Percentiles rank a stretch among this genome's conserved stretches.
These are phyloP conservation scores for Penicillium hesseltinei DNA, from an alignment of 2,329 filamentous ascomycete species.

Conservation along the genomic window DNA sequence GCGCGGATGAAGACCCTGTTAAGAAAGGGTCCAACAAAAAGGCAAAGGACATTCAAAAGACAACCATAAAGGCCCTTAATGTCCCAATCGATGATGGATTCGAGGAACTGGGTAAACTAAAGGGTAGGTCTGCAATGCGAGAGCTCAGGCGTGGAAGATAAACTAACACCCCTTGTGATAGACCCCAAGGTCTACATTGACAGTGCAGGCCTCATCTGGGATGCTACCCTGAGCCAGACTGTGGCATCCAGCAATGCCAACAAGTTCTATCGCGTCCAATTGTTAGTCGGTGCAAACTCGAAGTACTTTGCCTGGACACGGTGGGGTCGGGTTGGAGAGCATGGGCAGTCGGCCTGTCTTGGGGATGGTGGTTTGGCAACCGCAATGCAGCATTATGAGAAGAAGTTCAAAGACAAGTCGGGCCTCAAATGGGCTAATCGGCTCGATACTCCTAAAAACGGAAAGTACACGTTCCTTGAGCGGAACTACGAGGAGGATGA, in stretches of 20 bases:
- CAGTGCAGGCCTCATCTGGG: conserved; percentile 65
- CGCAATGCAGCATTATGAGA: conserved; percentile 49
- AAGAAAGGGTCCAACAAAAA: conserved; percentile 31
- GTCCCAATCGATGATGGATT: conserved; percentile 50
- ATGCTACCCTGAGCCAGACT: conserved; percentile 77
- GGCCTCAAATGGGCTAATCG: conserved; percentile 54
- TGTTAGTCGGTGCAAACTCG: conserved; percentile 41
- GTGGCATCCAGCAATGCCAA: conserved; percentile 72
- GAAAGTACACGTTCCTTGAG: conserved; percentile 76
- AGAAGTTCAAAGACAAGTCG: conserved; percentile 59
- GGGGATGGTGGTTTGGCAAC: conserved; percentile 37
- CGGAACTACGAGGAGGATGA: conserved; percentile 71
- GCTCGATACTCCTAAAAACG: conserved; percentile 48
- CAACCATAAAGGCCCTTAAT: conserved; percentile 42
- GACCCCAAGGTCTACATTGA: conserved; percentile 62
- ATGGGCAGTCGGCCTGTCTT: conserved; percentile 46
- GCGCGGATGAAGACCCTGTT: not conserved
- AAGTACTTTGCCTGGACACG: conserved; percentile 67
- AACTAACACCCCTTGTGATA: not conserved
- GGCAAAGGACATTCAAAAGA: conserved; percentile 47
- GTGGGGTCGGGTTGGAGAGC: conserved; percentile 72
- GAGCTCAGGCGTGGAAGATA: not conserved
- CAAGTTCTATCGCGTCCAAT: conserved; percentile 77
- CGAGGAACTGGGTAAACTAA: not conserved
- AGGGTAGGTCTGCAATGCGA: not conserved